phyloP scores from a whole-genome alignment of 805 yeast genomes.

The Ascoidea tarda region DNA sequence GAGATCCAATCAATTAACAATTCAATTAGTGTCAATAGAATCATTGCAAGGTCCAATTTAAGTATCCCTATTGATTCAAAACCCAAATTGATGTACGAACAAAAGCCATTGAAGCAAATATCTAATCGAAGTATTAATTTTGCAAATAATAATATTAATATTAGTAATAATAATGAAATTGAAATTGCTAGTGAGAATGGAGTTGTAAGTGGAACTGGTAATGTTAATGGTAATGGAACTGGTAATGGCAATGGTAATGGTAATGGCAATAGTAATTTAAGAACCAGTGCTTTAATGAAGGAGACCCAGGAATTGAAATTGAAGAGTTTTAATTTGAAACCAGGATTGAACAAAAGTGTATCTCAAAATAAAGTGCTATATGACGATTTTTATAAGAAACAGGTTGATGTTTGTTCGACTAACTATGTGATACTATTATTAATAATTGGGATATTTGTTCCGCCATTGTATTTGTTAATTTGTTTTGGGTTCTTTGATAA shows the following conservation, averaged over 20 bases:
- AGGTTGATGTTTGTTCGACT: constrained; percentile 2
- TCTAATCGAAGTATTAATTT: background rate
- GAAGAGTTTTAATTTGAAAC: constrained; percentile 7
- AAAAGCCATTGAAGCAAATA: background rate
- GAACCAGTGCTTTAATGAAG: too few relatives aligned
- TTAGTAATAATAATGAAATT: too few relatives aligned
- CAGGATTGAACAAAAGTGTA: background rate
- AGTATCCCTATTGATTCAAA: background rate
- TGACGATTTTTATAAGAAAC: background rate
- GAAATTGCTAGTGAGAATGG: too few relatives aligned
- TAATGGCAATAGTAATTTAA: too few relatives aligned
- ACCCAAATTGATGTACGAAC: background rate
- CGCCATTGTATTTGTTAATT: constrained; percentile 9
- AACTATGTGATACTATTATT: constrained; percentile 5
- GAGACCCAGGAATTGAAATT: background rate
- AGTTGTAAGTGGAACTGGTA: too few relatives aligned
- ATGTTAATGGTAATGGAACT: too few relatives aligned
- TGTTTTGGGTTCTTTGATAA: constrained; percentile 10
- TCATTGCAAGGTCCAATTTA: background rate
- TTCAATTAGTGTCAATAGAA: background rate
- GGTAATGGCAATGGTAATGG: too few relatives aligned
- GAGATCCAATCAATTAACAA: too few relatives aligned
- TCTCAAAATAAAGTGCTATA: too few relatives aligned
- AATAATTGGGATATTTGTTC: constrained; percentile 8
- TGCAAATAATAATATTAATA: too few relatives aligned